These are phyloP conservation scores for Farysia itapuensis DNA, from an alignment of 1,284 basidiomycete genomes.

Conservation along the genomic window DNA sequence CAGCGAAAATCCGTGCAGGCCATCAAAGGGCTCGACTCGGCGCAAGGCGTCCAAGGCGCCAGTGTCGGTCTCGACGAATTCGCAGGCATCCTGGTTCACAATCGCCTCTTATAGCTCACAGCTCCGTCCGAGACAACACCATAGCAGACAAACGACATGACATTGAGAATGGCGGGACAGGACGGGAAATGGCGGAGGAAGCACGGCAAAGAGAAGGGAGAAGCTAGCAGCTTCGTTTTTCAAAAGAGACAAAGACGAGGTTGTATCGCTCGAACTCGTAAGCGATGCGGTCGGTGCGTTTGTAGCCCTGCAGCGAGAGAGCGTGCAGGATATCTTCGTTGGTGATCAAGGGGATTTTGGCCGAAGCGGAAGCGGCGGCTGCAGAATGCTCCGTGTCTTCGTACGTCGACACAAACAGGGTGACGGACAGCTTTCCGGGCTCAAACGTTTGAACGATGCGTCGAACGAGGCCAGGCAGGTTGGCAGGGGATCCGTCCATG, in stretches of 20 bases:
- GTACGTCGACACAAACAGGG: slow-evolving; percentile 77
- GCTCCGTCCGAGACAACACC: background rate
- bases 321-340: slow-evolving; percentile 56
- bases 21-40: background rate
- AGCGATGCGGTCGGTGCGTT: slow-evolving; percentile 90
- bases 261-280: slow-evolving; percentile 97
- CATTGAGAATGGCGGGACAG: too few relatives aligned
- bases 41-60: slow-evolving; percentile 6
- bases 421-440: slow-evolving; percentile 82
- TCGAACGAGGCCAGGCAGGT: slow-evolving; percentile 74
- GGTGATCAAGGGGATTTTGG: slow-evolving; percentile 16
- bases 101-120: slow-evolving; percentile 3
- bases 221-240: slow-evolving; percentile 13
- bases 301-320: slow-evolving; percentile 58
- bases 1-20: background rate
- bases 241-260: slow-evolving; percentile 68
- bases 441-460: slow-evolving; percentile 91
- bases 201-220: background rate
- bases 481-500: slow-evolving; percentile 33
- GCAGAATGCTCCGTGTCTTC: slow-evolving; percentile 62
- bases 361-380: slow-evolving; percentile 7
- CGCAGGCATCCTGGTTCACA: slow-evolving; percentile 24
- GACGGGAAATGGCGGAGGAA: slow-evolving; percentile 1
- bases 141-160: too few relatives aligned
- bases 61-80: slow-evolving; percentile 35